Evolutionary conservation across 164 flowering plant genomes (phyloP).

Genomic region (Stephania yunnanensis): DNA sequence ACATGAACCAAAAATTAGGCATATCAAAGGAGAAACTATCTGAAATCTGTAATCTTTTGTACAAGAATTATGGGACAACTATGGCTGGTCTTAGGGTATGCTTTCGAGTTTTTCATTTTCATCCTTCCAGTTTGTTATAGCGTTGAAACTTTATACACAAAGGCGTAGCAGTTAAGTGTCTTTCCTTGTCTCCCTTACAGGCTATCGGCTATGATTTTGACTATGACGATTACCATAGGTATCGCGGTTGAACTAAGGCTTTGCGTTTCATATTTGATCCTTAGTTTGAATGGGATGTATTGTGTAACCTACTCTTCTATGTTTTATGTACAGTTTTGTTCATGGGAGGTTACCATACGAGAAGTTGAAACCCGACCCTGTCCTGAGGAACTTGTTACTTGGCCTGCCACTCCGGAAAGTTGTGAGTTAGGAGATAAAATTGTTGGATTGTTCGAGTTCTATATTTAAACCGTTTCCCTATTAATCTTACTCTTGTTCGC

Average conservation of each 20-base stretch:
- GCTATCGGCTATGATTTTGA: conserved; percentile 75
- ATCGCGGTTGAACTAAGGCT: neutral
- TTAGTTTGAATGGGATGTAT: neutral
- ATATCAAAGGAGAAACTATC: conserved; percentile 49
- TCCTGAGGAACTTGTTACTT: conserved; percentile 52
- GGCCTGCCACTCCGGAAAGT: conserved; percentile 75
- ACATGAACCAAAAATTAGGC: conserved; percentile 65
- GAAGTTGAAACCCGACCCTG: conserved; percentile 66
- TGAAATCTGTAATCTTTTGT: conserved; percentile 45
- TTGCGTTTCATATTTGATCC: neutral
- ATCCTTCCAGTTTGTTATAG: neutral
- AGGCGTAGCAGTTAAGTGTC: neutral
- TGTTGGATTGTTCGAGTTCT: neutral
- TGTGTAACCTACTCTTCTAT: neutral
- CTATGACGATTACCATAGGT: conserved; percentile 85
- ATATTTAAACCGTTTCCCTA: neutral
- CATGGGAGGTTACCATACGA: conserved; percentile 88
- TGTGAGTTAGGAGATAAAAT: conserved; percentile 37
- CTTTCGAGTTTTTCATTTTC: neutral
- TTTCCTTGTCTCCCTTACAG: conserved; percentile 30
- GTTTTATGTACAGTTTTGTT: conserved; percentile 47
- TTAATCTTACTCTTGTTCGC: neutral
- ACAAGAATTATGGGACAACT: conserved; percentile 81
- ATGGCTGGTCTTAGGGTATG: conserved; percentile 91
- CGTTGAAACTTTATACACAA: too few relatives aligned